A percentile compares a stretch with the other conserved stretches of the same genome.
Evolutionary conservation across 2,329 filamentous ascomycete species (phyloP).

Genomic region (Phyllosticta capitalensis): DNA sequence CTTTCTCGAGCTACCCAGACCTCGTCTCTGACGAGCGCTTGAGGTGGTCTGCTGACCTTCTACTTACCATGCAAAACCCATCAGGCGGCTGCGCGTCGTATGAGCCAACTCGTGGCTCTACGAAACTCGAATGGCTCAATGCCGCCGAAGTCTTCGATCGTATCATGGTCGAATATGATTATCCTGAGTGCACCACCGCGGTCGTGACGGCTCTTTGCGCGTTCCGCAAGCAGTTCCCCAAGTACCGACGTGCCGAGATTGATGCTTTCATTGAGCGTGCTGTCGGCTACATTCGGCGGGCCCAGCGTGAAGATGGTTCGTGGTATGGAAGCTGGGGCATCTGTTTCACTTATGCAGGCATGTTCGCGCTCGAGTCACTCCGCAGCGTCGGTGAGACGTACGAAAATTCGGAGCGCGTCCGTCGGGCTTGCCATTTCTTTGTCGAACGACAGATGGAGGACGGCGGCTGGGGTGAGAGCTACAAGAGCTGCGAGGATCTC

Average conservation of each 20-base stretch:
- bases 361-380: constrained; percentile 91
- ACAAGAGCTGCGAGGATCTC: constrained; percentile 70
- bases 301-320: constrained; percentile 72
- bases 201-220: constrained; percentile 79
- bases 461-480: constrained; percentile 95
- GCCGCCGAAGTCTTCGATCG: constrained; percentile 92
- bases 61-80: constrained; percentile 82
- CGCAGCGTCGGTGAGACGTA: constrained; percentile 75
- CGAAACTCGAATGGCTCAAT: constrained; percentile 76
- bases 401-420: constrained; percentile 58
- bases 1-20: constrained; percentile 62
- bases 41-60: constrained; percentile 79
- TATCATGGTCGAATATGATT: constrained; percentile 99
- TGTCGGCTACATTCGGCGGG: constrained; percentile 70
- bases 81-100: constrained; percentile 86
- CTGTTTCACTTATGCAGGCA: constrained; percentile 92
- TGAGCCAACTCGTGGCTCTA: constrained; percentile 69
- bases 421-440: constrained; percentile 75
- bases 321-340: constrained; percentile 99
- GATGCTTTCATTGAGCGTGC: constrained; percentile 61
- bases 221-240: constrained; percentile 72
- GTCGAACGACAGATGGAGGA: constrained; percentile 75
- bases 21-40: constrained; percentile 69
- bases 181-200: constrained; percentile 94
- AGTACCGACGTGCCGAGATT: constrained; percentile 71